These are phyloP conservation scores for Fraxinus albicans DNA, from an alignment of 305 asterid species.

Conservation along the genomic window DNA sequence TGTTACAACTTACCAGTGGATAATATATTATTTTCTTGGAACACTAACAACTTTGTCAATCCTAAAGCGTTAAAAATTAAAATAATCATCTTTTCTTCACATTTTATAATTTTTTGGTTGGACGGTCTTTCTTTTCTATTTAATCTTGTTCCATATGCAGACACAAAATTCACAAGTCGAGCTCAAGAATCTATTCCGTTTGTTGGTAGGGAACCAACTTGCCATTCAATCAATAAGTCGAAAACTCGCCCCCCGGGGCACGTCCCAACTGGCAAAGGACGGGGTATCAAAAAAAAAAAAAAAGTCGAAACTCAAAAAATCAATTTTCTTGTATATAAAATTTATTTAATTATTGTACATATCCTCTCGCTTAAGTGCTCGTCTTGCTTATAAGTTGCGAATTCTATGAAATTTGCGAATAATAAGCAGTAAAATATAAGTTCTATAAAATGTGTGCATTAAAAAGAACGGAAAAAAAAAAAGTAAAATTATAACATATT, in stretches of 20 bases:
- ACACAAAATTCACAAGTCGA: background rate
- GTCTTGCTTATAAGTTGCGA: background rate
- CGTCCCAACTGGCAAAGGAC: too few relatives aligned
- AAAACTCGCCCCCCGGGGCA: too few relatives aligned
- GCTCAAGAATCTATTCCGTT: background rate
- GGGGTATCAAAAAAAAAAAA: too few relatives aligned
- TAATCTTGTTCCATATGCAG: background rate
- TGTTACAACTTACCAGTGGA: background rate
- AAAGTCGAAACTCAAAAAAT: too few relatives aligned
- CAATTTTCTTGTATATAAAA: too few relatives aligned
- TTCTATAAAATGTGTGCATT: too few relatives aligned
- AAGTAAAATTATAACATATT: too few relatives aligned
- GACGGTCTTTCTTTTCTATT: background rate
- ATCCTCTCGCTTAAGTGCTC: too few relatives aligned
- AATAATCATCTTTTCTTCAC: background rate
- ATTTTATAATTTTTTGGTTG: background rate
- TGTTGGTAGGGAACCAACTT: background rate
- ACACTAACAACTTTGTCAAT: background rate
- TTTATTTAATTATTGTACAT: too few relatives aligned
- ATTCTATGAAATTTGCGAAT: too few relatives aligned
- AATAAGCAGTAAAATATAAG: too few relatives aligned
- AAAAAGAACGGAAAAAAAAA: background rate
- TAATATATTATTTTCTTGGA: background rate
- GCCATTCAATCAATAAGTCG: background rate
- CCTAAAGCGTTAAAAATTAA: too few relatives aligned